Evolutionary conservation across 2,329 filamentous ascomycete genomes (phyloP).

Genomic region (Fusarium sp.): DNA sequence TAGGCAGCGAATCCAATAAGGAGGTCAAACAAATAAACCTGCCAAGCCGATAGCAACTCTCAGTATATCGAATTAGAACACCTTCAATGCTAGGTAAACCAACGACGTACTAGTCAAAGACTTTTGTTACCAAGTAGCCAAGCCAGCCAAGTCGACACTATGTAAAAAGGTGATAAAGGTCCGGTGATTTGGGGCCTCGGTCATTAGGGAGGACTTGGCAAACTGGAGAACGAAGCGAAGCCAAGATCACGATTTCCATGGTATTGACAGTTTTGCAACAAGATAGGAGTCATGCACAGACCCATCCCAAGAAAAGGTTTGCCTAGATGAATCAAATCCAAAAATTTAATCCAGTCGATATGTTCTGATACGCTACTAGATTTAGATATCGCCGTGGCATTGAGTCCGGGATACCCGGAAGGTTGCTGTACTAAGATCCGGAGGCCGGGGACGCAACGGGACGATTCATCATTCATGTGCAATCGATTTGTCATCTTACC

Average conservation of each 20-base stretch:
- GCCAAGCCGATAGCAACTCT: not conserved
- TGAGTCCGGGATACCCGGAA: constrained; percentile 13
- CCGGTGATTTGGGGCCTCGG: not conserved
- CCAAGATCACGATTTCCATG: not conserved
- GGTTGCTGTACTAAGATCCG: constrained; percentile 2
- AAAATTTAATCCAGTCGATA: not conserved
- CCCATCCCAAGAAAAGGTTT: not conserved
- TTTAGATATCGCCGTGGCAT: not conserved
- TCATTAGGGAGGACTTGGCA: constrained; percentile 1
- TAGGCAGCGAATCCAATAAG: not conserved
- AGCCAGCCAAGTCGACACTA: not conserved
- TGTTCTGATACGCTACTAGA: not conserved
- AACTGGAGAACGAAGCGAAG: not conserved
- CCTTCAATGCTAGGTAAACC: not conserved
- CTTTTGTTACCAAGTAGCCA: not conserved
- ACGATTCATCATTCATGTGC: not conserved
- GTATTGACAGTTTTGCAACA: not conserved
- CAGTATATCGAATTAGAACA: not conserved
- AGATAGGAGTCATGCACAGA: not conserved
- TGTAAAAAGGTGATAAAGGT: not conserved
- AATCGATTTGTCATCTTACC: constrained; percentile 11
- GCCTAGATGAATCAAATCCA: not conserved
- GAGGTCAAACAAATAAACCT: not conserved
- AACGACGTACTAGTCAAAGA: not conserved
- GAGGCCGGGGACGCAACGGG: constrained; percentile 13